Evolutionary conservation across 2,329 filamentous ascomycete species (phyloP).

Genomic region (Aschersonia sp.): DNA sequence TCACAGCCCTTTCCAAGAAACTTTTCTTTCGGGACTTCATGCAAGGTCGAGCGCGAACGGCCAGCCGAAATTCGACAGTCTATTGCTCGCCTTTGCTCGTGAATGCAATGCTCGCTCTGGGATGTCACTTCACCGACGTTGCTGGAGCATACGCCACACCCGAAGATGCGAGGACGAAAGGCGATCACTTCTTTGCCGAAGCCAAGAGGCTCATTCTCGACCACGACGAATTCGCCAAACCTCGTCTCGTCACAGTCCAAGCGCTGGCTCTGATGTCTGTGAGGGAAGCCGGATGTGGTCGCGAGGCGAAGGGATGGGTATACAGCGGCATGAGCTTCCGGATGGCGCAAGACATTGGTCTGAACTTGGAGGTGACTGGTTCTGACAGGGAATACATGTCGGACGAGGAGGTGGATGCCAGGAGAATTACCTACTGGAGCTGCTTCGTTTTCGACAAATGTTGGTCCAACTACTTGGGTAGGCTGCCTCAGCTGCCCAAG

Average conservation of each 20-base stretch:
- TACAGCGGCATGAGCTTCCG: constrained; percentile 97
- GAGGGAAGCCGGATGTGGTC: constrained; percentile 81
- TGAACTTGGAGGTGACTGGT: constrained; percentile 69
- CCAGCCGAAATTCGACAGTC: constrained; percentile 35
- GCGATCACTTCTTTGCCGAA: constrained; percentile 91
- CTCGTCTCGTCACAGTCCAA: constrained; percentile 79
- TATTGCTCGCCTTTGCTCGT: constrained; percentile 86
- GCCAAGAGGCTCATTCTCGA: constrained; percentile 81
- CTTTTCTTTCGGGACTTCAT: constrained; percentile 80
- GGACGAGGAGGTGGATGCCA: constrained; percentile 76
- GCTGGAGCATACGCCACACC: constrained; percentile 56
- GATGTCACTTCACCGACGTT: constrained; percentile 80
- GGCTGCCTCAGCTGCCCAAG: constrained; percentile 72
- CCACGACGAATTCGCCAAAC: constrained; percentile 85
- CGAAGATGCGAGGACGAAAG: constrained; percentile 70
- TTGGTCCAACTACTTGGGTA: constrained; percentile 93
- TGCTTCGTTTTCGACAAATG: constrained; percentile 98
- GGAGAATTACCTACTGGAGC: constrained; percentile 91
- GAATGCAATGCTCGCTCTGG: constrained; percentile 84
- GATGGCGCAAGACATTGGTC: constrained; percentile 87
- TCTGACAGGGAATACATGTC: constrained; percentile 48
- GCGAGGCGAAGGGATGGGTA: constrained; percentile 93
- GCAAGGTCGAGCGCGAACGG: constrained; percentile 45
- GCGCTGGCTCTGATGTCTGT: constrained; percentile 93
- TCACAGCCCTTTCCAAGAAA: constrained; percentile 74